Evolutionary conservation across 2,329 filamentous ascomycete species (phyloP), one percentile per base, ranked within the genome.

Genomic region (Phialocephala sp.): DNA sequence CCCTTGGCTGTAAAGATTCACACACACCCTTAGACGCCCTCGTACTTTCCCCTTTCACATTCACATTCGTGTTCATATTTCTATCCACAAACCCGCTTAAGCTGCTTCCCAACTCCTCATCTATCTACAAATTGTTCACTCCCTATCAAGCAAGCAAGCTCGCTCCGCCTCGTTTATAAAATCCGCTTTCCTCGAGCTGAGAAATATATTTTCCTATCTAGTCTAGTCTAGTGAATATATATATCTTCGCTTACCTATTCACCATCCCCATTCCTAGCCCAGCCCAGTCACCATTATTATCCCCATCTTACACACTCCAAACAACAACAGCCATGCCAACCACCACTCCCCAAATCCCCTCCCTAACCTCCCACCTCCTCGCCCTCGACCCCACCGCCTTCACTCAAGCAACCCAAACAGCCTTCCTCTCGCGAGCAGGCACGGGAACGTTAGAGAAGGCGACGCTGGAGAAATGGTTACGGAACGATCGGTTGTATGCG

Each of bases 341-440:
- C 47, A 24, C 20, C 47, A 54, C 1, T 24, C 20, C 1, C 50
- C 11, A 35, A 32, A 24, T 5, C 27, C 24, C n/a, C 45, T 54
- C 55, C 11, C 22, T 59, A 36, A 56, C 62, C 20, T 8, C 20
- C 2, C 62, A 59, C 8, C 56, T 59, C 36, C 62, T 59, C 8
- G 1, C 45, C 45, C 62, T 54, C 35, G 4, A 43, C 24, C 32
- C 22, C 8, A 4, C 37, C 8, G 15, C 18, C 57, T 60, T 60
- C 57, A 60, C 22, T 0, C 8, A 2, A 2, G 88, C 90, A 12
- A 92, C 89, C 0, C 87, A 89, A 66, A 84, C 88, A 62, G 82
- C 86, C 0, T 92, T 93, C 77, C 85, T 93, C 60, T 81, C 80
- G 12, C 82, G 86, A 57, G 89, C 90, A 6, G 89, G 89, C 15